These are phyloP conservation scores for Phytophthora gonapodyides DNA, from an alignment of 352 stramenopile genomes.

Conservation along the genomic window DNA sequence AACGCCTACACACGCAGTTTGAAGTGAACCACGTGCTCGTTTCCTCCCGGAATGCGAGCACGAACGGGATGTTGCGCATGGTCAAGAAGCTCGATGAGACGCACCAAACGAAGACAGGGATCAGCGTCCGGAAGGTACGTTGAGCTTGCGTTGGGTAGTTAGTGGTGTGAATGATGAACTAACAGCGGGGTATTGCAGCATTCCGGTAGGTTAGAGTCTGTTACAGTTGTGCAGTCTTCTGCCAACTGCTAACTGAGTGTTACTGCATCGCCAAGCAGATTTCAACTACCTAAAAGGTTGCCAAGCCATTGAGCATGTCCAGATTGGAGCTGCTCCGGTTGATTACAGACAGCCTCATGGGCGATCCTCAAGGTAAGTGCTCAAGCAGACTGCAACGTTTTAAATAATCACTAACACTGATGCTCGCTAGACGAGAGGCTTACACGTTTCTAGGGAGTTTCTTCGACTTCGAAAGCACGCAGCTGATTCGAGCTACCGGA, in stretches of 20 bases:
- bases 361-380: slow-evolving; percentile 28
- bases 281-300: slow-evolving; percentile 79
- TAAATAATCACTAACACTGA: not conserved
- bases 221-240: not conserved
- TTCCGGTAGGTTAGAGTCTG: slow-evolving; percentile 31
- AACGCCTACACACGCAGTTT: slow-evolving; percentile 73
- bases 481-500: slow-evolving; percentile 76
- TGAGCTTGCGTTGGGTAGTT: not conserved
- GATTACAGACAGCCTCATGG: slow-evolving; percentile 27
- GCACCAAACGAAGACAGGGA: slow-evolving; percentile 44
- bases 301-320: slow-evolving; percentile 67
- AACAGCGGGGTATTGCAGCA: slow-evolving; percentile 35
- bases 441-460: slow-evolving; percentile 72
- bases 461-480: slow-evolving; percentile 80
- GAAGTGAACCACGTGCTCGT: slow-evolving; percentile 68
- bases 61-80: slow-evolving; percentile 67
- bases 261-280: slow-evolving; percentile 42
- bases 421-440: slow-evolving; percentile 49
- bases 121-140: slow-evolving; percentile 73
- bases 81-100: slow-evolving; percentile 64
- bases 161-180: slow-evolving; percentile 12
- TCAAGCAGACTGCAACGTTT: not conserved
- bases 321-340: slow-evolving; percentile 50
- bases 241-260: not conserved
- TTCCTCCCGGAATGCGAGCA: slow-evolving; percentile 68